Evolutionary conservation across 805 yeast genomes (phyloP).

Genomic region (Yarrowia phangngaensis): DNA sequence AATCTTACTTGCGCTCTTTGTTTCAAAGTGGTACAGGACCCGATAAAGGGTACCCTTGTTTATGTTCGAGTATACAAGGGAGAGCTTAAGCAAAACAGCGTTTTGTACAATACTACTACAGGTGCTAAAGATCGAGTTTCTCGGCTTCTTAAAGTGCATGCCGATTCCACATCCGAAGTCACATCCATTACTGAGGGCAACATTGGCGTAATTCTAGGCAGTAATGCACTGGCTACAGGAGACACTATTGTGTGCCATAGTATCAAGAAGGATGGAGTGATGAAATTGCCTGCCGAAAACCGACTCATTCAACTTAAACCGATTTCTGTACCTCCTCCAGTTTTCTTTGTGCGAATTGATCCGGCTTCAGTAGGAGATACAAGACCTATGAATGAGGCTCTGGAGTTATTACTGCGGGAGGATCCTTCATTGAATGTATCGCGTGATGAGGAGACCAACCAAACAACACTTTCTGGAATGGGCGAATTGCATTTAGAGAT

Average conservation of each 20-base stretch:
- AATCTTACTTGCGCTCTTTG: slow-evolving; percentile 74
- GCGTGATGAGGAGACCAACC: slow-evolving; percentile 79
- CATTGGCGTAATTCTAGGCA: slow-evolving; percentile 84
- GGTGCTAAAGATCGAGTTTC: slow-evolving; percentile 63
- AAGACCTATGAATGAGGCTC: slow-evolving; percentile 65
- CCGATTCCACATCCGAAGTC: slow-evolving; percentile 76
- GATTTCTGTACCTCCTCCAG: slow-evolving; percentile 85
- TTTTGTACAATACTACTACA: slow-evolving; percentile 63
- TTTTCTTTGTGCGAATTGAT: slow-evolving; percentile 78
- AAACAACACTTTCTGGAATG: slow-evolving; percentile 89
- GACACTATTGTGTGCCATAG: slow-evolving; percentile 76
- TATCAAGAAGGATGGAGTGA: slow-evolving; percentile 49
- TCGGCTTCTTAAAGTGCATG: slow-evolving; percentile 78
- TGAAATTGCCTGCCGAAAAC: slow-evolving; percentile 46
- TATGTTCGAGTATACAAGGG: slow-evolving; percentile 90
- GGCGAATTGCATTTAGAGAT: slow-evolving; percentile 95
- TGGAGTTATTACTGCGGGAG: slow-evolving; percentile 66
- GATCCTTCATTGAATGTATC: slow-evolving; percentile 81
- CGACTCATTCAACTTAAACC: slow-evolving; percentile 58
- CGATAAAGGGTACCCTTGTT: slow-evolving; percentile 70
- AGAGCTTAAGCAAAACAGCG: slow-evolving; percentile 55
- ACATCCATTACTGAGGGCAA: slow-evolving; percentile 64
- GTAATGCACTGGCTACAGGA: slow-evolving; percentile 75
- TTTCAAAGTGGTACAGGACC: slow-evolving; percentile 86
- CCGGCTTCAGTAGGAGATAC: slow-evolving; percentile 81